A percentile compares a stretch with the other conserved stretches of the same genome.
These are phyloP conservation scores for Exophiala alcalophila DNA, from an alignment of 2,329 filamentous ascomycete species.

Conservation along the genomic window DNA sequence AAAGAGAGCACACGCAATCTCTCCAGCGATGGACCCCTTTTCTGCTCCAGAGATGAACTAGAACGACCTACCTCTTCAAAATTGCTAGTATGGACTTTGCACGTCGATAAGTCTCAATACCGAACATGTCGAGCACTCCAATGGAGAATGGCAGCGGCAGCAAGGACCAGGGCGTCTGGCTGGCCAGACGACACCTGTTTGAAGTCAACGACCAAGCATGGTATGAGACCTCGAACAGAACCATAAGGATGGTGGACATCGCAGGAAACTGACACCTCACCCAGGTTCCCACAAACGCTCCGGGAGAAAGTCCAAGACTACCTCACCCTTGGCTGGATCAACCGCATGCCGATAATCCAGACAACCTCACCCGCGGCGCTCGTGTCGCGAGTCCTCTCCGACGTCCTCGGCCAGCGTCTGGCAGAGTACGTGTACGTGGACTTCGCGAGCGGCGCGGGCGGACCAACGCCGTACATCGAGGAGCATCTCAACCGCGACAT, in stretches of 20 bases:
- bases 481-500: slow-evolving; percentile 52
- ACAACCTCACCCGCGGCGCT: slow-evolving; percentile 57
- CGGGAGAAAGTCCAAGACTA: slow-evolving; percentile 58
- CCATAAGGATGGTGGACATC: too few species aligned
- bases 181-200: slow-evolving; percentile 51
- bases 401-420: slow-evolving; percentile 48
- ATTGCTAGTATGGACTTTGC: too few species aligned
- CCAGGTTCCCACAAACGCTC: slow-evolving; percentile 64
- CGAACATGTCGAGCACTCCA: too few species aligned
- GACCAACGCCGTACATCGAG: slow-evolving; percentile 65
- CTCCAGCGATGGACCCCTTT: too few species aligned
- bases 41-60: too few species aligned
- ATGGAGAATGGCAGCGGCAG: background rate
- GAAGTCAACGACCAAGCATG: slow-evolving; percentile 67
- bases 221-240: too few species aligned
- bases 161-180: slow-evolving; percentile 8
- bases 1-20: too few species aligned
- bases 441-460: slow-evolving; percentile 72
- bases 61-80: too few species aligned
- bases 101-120: too few species aligned
- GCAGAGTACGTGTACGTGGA: slow-evolving; percentile 65
- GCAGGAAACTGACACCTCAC: too few species aligned
- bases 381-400: slow-evolving; percentile 57
- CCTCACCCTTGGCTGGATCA: slow-evolving; percentile 63
- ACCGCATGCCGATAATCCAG: slow-evolving; percentile 58